phyloP scores from a whole-genome alignment of 148 eudicot genomes.

The Vaccinium macrocarpon region DNA sequence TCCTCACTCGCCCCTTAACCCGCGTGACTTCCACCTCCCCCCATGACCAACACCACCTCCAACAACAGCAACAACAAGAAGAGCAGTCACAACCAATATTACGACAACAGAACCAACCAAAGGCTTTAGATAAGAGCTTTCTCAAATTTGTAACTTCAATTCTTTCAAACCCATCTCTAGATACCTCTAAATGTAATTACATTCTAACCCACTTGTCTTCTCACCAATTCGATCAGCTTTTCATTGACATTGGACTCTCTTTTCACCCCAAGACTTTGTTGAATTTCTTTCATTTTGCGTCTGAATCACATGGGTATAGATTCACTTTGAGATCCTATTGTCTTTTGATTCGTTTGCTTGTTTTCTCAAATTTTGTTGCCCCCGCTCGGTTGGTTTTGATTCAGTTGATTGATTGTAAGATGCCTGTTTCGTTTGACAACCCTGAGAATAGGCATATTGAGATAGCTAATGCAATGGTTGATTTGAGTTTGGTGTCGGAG shows the following conservation, averaged over 20 bases:
- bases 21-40: conserved; percentile 16
- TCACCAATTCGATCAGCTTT: conserved; percentile 55
- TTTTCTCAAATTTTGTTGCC: conserved; percentile 37
- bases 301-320: conserved; percentile 39
- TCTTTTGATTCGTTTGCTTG: conserved; percentile 61
- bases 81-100: conserved; percentile 15
- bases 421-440: conserved; percentile 37
- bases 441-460: conserved; percentile 48
- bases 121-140: conserved; percentile 34
- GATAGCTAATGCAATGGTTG: conserved; percentile 52
- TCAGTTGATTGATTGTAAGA: conserved; percentile 59
- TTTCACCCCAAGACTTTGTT: conserved; percentile 54
- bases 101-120: conserved; percentile 21
- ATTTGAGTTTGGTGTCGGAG: conserved; percentile 36
- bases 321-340: conserved; percentile 75
- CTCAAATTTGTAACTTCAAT: conserved; percentile 51
- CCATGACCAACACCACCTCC: conserved; percentile 1
- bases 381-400: conserved; percentile 75
- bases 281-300: conserved; percentile 56
- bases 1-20: conserved; percentile 28
- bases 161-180: conserved; percentile 50
- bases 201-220: conserved; percentile 54
- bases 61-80: not conserved
- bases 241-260: conserved; percentile 31
- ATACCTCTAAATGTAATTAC: conserved; percentile 54